Conservation (phyloP, 257 asterid genomes). For the Penstemon davidsonii region DNA sequence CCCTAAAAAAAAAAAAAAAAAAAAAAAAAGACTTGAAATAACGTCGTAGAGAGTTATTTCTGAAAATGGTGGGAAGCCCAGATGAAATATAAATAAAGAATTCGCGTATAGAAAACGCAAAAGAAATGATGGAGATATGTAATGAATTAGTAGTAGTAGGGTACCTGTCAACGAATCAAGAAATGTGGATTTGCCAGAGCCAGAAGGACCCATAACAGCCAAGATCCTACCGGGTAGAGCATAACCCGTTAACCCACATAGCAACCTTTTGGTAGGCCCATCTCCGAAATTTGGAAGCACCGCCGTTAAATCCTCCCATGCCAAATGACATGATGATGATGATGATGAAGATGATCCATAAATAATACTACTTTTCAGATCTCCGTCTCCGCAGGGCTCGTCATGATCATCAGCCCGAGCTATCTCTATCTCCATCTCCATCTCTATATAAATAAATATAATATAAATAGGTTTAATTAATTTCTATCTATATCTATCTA, state of each 20-base stretch:
- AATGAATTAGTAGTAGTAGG: too few species aligned
- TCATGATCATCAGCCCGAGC: background rate
- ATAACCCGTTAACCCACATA: slow-evolving; percentile 63
- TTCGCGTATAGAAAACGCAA: too few species aligned
- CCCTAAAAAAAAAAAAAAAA: too few species aligned
- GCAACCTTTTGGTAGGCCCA: slow-evolving; percentile 66
- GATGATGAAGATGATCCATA: slow-evolving; percentile 27
- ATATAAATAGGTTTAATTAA: too few species aligned
- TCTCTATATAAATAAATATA: slow-evolving; percentile 48
- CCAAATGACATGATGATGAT: slow-evolving; percentile 28
- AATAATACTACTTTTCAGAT: slow-evolving; percentile 26
- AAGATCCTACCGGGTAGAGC: slow-evolving; percentile 79
- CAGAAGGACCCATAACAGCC: slow-evolving; percentile 98
- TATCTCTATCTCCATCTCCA: background rate
- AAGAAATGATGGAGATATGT: too few species aligned
- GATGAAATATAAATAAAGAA: too few species aligned
- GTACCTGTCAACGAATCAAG: slow-evolving; percentile 78
- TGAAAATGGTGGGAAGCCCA: too few species aligned
- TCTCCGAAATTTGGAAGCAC: slow-evolving; percentile 67
- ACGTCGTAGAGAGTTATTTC: too few species aligned
- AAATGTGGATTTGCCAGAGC: slow-evolving; percentile 86
- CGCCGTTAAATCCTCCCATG: slow-evolving; percentile 77
- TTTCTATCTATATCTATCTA: too few species aligned
- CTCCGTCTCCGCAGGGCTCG: slow-evolving; percentile 18
- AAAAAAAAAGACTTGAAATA: too few species aligned